Conservation (phyloP, 2,329 filamentous ascomycete genomes). For the Epichloe coenophiala region DNA sequence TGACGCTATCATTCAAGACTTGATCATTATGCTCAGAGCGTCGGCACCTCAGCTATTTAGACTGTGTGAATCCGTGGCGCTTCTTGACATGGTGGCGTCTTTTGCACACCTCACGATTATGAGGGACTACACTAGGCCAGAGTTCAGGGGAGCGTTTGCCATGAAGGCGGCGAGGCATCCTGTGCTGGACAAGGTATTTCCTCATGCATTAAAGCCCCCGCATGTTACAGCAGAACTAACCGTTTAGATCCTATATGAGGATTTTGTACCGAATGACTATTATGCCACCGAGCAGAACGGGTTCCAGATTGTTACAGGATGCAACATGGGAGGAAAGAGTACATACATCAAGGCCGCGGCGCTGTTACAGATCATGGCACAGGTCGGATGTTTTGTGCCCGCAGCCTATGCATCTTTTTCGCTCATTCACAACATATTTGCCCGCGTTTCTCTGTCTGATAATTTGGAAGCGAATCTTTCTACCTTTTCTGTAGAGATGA, state of each 20-base stretch:
- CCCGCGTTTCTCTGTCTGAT: slow-evolving; percentile 75
- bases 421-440: slow-evolving; percentile 72
- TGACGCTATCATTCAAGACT: slow-evolving; percentile 57
- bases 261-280: slow-evolving; percentile 79
- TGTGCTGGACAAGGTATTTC: slow-evolving; percentile 52
- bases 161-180: slow-evolving; percentile 67
- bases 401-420: slow-evolving; percentile 72
- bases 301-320: slow-evolving; percentile 89
- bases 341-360: slow-evolving; percentile 85
- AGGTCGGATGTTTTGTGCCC: slow-evolving; percentile 83
- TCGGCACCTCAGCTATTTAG: slow-evolving; percentile 66
- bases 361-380: slow-evolving; percentile 81
- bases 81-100: slow-evolving; percentile 72
- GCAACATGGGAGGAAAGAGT: slow-evolving; percentile 97
- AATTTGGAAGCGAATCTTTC: slow-evolving; percentile 83
- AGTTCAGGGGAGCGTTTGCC: slow-evolving; percentile 54
- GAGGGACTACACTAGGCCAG: slow-evolving; percentile 47
- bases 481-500: slow-evolving; percentile 89
- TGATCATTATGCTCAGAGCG: slow-evolving; percentile 59
- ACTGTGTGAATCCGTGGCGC: slow-evolving; percentile 71
- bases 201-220: slow-evolving; percentile 1
- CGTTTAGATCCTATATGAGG: slow-evolving; percentile 42
- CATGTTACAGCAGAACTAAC: slow-evolving; percentile 2
- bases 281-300: slow-evolving; percentile 69
- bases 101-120: slow-evolving; percentile 64